These are phyloP conservation scores for Neopestalotiopsis sp. DNA, from an alignment of 2,329 filamentous ascomycete species.

Conservation along the genomic window DNA sequence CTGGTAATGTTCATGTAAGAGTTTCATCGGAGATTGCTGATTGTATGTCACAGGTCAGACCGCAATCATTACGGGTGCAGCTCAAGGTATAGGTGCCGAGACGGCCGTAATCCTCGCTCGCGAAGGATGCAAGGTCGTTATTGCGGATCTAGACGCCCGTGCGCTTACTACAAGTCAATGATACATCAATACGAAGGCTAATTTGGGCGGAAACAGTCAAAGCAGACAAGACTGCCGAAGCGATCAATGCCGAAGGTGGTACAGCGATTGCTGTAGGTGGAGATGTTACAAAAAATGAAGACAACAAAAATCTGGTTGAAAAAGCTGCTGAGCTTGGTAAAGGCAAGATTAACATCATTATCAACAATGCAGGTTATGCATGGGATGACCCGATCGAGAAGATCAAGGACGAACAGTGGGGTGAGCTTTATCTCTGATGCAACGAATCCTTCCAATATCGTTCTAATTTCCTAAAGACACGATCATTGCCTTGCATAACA, in stretches of 20 bases:
- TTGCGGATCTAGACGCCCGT: neutral
- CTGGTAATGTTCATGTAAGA: neutral
- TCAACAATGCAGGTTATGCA: slow-evolving; percentile 7
- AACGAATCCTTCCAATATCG: neutral
- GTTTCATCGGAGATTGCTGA: neutral
- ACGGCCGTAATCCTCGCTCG: neutral
- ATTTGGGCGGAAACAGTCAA: neutral
- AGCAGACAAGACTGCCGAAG: neutral
- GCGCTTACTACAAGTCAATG: no score
- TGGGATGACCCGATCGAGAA: slow-evolving; percentile 11
- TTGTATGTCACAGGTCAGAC: neutral
- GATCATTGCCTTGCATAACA: slow-evolving; percentile 5
- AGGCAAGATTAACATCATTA: neutral
- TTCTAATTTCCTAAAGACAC: neutral
- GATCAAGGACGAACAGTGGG: slow-evolving; percentile 4
- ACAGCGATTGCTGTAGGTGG: neutral
- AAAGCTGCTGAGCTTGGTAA: neutral
- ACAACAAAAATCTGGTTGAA: neutral
- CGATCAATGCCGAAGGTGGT: neutral
- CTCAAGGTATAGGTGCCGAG: slow-evolving; percentile 8
- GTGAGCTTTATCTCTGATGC: neutral
- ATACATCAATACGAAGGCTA: neutral
- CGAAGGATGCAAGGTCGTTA: neutral
- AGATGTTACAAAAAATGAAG: slow-evolving; percentile 1
- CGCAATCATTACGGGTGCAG: slow-evolving; percentile 2